Evolutionary conservation across 495 filamentous ascomycete species (phyloP), one percentile per base, ranked within the genome.

Genomic region (Xylaria longipes): DNA sequence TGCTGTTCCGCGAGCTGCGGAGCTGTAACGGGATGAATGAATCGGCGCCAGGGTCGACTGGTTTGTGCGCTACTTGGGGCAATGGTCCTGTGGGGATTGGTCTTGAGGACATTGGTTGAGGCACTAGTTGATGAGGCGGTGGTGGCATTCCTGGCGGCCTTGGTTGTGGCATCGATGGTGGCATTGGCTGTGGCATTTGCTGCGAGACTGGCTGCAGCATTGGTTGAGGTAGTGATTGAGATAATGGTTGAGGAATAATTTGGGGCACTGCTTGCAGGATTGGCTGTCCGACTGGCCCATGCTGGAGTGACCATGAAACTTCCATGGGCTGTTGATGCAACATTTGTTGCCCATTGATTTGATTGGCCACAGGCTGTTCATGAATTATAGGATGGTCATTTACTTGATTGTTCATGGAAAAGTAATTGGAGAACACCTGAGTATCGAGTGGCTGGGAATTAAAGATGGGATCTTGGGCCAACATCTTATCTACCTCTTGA

Each of bases 1-100:
- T 52, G 60, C 68, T 70, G 37, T 70, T 48, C 43, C 33, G 56
- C 0, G 56, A 52, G n/a, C 46, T 46, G 31, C 58, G 14, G 20
- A 64, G 9, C 2, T 17, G 25, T 7, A 17, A 4, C 5, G 45
- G 45, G 29, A 70, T 2, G 22, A n/a, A 54, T 2, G 58, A 64
- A 5, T 45, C 20, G 29, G 35, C 14, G 37, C 0, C 0, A 3
- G 33, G 22, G 22, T 58, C 22, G 25, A 41, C 27, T 57, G 22
- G 20, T 11, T 43, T 63, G 35, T 43, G 14, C 8, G 0, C 22
- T 43, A 9, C 37, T 20, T 14, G 1, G 4, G 60, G 35, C 8
- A 43, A 8, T 25, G 60, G 37, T 27, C 11, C 37, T 25, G 0
- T 43, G 60, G 35, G 60, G 25, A 27, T 20, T 43, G 37, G 35